phyloP scores from a whole-genome alignment of 176 grass and related monocot genomes.

The Dendrocalamus sinicus region DNA sequence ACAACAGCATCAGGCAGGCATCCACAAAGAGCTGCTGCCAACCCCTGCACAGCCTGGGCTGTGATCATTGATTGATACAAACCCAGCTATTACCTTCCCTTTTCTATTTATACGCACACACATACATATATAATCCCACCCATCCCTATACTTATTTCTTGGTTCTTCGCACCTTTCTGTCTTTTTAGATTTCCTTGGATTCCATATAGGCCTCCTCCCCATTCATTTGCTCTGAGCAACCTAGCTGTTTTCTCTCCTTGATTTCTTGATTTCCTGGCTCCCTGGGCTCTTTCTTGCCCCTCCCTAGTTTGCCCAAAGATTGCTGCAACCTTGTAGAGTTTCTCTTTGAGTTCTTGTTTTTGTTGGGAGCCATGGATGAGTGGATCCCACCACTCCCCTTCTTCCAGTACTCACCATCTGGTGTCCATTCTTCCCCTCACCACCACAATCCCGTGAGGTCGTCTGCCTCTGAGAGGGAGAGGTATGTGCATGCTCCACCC shows the following conservation, averaged over 20 bases:
- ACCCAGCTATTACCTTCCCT: constrained; percentile 46
- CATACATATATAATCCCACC: constrained; percentile 49
- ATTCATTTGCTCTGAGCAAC: constrained; percentile 41
- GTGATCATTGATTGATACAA: constrained; percentile 52
- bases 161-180: constrained; percentile 58
- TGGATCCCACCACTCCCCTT: constrained; percentile 70
- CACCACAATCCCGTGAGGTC: constrained; percentile 66
- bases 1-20: constrained; percentile 23
- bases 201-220: constrained; percentile 42
- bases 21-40: constrained; percentile 52
- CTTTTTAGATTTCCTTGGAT: constrained; percentile 62
- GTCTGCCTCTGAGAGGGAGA: constrained; percentile 81
- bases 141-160: constrained; percentile 28
- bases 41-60: constrained; percentile 56
- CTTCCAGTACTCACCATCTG: constrained; percentile 83
- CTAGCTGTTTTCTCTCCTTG: constrained; percentile 32
- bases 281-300: not conserved
- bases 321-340: constrained; percentile 36
- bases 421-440: constrained; percentile 80
- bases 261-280: constrained; percentile 35
- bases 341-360: constrained; percentile 22
- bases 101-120: constrained; percentile 39
- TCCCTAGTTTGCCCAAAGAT: constrained; percentile 24
- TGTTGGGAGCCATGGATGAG: constrained; percentile 71
- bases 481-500: constrained; percentile 51